These are phyloP conservation scores for Lichina pygmaea DNA, from an alignment of 495 filamentous ascomycete genomes.

Conservation along the genomic window DNA sequence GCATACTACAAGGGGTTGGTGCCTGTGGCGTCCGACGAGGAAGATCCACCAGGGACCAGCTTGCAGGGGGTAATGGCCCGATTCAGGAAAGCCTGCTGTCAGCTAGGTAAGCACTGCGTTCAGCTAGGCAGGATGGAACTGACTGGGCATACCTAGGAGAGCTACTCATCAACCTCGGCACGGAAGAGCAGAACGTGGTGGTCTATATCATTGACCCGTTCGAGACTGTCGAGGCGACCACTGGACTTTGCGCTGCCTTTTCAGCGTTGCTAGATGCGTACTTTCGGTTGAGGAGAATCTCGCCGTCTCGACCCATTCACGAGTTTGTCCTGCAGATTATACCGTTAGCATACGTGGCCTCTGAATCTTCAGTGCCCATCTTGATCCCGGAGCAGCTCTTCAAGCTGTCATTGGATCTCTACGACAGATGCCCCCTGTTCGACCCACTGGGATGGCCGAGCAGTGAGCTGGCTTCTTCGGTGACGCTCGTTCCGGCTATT, in stretches of 20 bases:
- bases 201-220: conserved; percentile 73
- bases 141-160: conserved; percentile 7
- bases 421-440: conserved; percentile 49
- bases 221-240: conserved; percentile 5
- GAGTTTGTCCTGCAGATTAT: conserved; percentile 69
- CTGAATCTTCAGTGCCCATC: conserved; percentile 34
- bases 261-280: conserved; percentile 49
- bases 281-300: conserved; percentile 22
- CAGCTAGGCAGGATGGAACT: too few species aligned
- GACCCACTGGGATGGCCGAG: conserved; percentile 18
- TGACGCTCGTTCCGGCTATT: conserved; percentile 44
- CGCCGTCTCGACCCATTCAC: conserved; percentile 18
- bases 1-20: conserved; percentile 31
- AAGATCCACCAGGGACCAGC: conserved; percentile 2
- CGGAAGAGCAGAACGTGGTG: conserved; percentile 37
- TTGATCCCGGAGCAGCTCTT: conserved; percentile 36
- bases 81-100: conserved; percentile 10
- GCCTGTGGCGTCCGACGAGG: conserved; percentile 16
- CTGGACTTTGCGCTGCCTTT: conserved; percentile 25
- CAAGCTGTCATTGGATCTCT: conserved; percentile 57
- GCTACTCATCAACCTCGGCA: conserved; percentile 17
- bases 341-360: conserved; percentile 41
- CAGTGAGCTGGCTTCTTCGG: conserved; percentile 14
- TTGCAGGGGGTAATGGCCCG: conserved; percentile 8
- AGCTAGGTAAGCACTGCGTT: conserved; percentile 6